Evolutionary conservation across 192 early-diverging fungal species (phyloP).

Genomic region (Linnemannia zychae): DNA sequence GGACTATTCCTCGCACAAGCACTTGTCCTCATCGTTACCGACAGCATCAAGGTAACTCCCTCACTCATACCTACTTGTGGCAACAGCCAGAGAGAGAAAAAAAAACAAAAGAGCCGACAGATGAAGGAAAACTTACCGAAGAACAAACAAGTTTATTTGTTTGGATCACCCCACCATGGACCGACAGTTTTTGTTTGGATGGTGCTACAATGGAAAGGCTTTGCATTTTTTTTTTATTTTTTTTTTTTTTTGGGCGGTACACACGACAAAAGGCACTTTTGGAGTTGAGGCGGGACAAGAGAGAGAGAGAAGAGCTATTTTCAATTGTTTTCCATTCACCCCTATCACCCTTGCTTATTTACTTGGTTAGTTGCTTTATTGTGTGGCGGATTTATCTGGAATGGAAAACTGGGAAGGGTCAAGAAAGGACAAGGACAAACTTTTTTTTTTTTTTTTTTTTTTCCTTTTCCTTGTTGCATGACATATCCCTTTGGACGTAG

Average conservation of each 20-base stretch:
- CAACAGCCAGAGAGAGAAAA: too few relatives aligned
- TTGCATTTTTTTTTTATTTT: not conserved
- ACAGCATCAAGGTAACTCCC: conserved; percentile 69
- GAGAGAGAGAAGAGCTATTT: too few relatives aligned
- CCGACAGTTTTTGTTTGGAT: not conserved
- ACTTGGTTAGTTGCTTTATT: not conserved
- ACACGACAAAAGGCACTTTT: not conserved
- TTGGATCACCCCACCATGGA: conserved; percentile 1
- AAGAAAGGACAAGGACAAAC: not conserved
- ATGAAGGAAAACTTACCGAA: not conserved
- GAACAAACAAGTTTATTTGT: not conserved
- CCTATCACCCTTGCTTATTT: not conserved
- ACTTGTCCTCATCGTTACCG: conserved; percentile 62
- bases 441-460: not conserved
- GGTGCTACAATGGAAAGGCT: not conserved
- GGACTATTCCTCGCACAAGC: conserved; percentile 60
- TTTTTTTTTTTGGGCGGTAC: conserved; percentile 8
- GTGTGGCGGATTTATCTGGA: not conserved
- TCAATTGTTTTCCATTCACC: not conserved
- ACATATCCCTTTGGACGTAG: not conserved
- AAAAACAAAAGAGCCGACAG: not conserved
- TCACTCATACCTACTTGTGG: too few relatives aligned
- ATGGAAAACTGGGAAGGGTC: conserved; percentile 1
- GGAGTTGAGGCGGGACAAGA: not conserved
- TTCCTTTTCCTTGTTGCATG: not conserved